These are phyloP conservation scores for Irpex sp. DNA, from an alignment of 1,284 basidiomycete genomes.

Conservation along the genomic window DNA sequence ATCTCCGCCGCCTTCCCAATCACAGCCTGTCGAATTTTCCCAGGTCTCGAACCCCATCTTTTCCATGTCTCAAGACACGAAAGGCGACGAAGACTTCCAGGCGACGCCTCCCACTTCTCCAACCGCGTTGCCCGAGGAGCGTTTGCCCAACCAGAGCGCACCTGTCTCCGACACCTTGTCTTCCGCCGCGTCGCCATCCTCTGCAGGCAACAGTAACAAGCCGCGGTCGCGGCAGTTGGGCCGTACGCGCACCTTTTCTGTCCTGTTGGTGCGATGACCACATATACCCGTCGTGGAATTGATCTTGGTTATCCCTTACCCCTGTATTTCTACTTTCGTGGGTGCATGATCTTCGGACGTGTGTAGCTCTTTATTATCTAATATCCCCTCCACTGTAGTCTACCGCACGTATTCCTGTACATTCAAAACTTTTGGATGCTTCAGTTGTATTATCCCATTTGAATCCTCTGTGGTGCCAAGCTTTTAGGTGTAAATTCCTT, in stretches of 20 bases:
- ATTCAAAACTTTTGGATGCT: background rate
- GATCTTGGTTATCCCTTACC: background rate
- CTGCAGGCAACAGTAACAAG: background rate
- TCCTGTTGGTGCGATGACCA: background rate
- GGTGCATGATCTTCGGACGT: background rate
- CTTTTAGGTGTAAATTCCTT: too few relatives aligned
- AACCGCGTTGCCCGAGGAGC: background rate
- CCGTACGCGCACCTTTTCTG: background rate
- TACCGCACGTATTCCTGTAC: background rate
- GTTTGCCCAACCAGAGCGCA: too few relatives aligned
- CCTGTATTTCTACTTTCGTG: background rate
- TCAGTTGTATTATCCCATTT: background rate
- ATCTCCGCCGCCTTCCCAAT: background rate
- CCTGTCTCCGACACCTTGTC: background rate
- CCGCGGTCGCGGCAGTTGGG: background rate
- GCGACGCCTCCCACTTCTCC: background rate
- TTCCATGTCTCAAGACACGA: background rate
- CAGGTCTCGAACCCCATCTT: background rate
- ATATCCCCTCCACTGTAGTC: constrained; percentile 1
- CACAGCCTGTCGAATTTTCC: background rate
- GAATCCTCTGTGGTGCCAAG: background rate
- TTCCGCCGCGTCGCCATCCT: background rate
- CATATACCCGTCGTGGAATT: background rate
- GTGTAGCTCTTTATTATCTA: background rate
- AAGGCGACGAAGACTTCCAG: background rate